Conservation (phyloP, 140 eudicot species). For the Bidens hawaiensis region DNA sequence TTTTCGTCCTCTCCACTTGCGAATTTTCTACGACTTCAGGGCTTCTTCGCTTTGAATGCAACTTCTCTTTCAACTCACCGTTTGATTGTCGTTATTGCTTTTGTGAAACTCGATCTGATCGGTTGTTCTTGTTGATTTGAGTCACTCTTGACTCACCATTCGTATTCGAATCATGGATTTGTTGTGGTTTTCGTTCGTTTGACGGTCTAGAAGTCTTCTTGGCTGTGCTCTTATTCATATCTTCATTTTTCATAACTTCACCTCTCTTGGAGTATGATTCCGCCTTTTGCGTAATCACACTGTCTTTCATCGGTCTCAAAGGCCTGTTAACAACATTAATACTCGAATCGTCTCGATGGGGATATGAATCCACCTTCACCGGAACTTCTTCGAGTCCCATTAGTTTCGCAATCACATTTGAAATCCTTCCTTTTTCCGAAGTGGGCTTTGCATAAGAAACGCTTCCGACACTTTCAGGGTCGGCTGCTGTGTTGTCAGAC, state of each 20-base stretch:
- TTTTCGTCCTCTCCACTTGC: conserved; percentile 26
- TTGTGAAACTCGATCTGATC: conserved; percentile 18
- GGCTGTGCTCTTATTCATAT: conserved; percentile 5
- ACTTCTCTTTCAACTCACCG: conserved; percentile 30
- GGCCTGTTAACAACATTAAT: conserved; percentile 11
- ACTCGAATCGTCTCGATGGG: conserved; percentile 7
- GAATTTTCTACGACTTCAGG: conserved; percentile 19
- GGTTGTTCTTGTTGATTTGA: conserved; percentile 23
- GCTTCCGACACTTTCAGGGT: no score
- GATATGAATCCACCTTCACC: conserved; percentile 18
- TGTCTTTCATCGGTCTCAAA: conserved; percentile 7
- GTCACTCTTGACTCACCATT: conserved; percentile 10
- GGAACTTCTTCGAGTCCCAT: conserved; percentile 86
- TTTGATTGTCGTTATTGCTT: conserved; percentile 18
- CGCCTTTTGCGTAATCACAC: conserved; percentile 27
- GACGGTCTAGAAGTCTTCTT: conserved; percentile 13
- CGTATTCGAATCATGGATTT: background rate
- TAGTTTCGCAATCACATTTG: conserved; percentile 81
- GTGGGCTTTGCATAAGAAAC: conserved; percentile 12
- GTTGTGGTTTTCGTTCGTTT: conserved; percentile 26
- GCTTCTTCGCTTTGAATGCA: conserved; percentile 19
- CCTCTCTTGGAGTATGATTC: conserved; percentile 15
- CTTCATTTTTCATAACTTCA: conserved; percentile 19
- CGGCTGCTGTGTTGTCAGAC: conserved; percentile 36
- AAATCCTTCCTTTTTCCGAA: conserved; percentile 59